Conservation (phyloP, 345 rosid species). For the Linum tenue region DNA sequence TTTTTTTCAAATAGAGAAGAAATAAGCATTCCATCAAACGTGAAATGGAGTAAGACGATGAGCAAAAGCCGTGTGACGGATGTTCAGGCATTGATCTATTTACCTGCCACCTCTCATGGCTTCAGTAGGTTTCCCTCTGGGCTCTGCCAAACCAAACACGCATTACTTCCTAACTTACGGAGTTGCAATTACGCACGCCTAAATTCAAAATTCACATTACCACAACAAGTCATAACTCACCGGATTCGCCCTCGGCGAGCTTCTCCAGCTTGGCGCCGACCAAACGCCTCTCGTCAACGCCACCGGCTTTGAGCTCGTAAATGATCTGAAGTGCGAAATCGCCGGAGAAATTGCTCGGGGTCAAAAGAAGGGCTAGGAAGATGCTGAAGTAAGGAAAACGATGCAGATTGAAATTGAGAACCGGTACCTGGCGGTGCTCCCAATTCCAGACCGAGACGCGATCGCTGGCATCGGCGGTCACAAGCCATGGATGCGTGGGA, state of each 20-base stretch:
- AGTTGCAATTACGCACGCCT: background rate
- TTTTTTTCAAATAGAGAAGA: background rate
- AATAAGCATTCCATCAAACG: background rate
- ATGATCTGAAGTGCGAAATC: constrained; percentile 38
- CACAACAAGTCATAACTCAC: constrained; percentile 17
- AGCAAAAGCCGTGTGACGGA: background rate
- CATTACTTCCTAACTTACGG: background rate
- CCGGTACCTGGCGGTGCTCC: constrained; percentile 92
- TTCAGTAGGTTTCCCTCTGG: constrained; percentile 79
- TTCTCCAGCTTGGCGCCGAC: constrained; percentile 97
- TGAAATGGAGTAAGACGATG: background rate
- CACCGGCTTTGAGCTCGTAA: constrained; percentile 93
- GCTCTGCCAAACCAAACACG: constrained; percentile 26
- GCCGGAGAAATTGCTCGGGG: background rate
- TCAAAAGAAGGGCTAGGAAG: background rate
- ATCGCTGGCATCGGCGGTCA: constrained; percentile 91
- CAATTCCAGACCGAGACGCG: constrained; percentile 98
- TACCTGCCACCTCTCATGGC: constrained; percentile 97
- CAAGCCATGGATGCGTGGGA: constrained; percentile 99
- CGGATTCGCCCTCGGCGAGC: constrained; percentile 95
- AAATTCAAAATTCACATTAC: background rate
- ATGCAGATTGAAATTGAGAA: background rate
- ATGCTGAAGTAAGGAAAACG: background rate
- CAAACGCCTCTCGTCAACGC: constrained; percentile 92
- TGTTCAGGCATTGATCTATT: background rate